These are phyloP conservation scores for Tremella yokohamensis DNA, from an alignment of 768 basidiomycete genomes.

Conservation along the genomic window DNA sequence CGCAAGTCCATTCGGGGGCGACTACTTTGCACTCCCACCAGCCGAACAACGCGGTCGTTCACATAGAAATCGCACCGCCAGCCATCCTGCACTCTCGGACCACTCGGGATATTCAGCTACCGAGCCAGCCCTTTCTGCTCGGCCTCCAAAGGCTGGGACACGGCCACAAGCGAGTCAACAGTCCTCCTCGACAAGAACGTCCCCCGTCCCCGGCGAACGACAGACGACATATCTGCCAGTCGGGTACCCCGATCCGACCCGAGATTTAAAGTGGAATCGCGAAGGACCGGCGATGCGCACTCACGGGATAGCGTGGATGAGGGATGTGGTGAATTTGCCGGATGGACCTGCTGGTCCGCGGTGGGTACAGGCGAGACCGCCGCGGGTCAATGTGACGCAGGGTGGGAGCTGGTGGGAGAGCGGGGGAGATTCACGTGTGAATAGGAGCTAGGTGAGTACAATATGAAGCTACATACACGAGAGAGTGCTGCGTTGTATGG, in stretches of 20 bases:
- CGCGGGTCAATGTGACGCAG: constrained; percentile 16
- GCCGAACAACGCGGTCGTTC: neutral
- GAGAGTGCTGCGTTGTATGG: neutral
- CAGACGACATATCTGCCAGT: constrained; percentile 23
- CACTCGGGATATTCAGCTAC: no score
- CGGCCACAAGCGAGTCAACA: neutral
- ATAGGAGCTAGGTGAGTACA: neutral
- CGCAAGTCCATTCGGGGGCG: neutral
- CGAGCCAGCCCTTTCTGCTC: no score
- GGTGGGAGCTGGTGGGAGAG: constrained; percentile 28
- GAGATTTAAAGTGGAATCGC: constrained; percentile 27
- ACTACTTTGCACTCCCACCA: neutral
- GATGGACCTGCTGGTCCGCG: constrained; percentile 32
- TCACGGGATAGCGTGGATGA: constrained; percentile 37
- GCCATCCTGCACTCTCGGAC: no score
- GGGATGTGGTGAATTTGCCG: constrained; percentile 18
- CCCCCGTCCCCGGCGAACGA: neutral
- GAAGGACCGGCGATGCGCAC: constrained; percentile 42
- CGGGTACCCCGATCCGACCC: constrained; percentile 32
- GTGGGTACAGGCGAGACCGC: constrained; percentile 37
- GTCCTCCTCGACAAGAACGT: neutral
- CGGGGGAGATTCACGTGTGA: constrained; percentile 12
- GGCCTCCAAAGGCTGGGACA: no score
- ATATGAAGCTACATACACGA: neutral
- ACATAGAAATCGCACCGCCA: neutral